Evolutionary conservation across 352 stramenopile species (phyloP).

Genomic region (Pythium guiyangense): DNA sequence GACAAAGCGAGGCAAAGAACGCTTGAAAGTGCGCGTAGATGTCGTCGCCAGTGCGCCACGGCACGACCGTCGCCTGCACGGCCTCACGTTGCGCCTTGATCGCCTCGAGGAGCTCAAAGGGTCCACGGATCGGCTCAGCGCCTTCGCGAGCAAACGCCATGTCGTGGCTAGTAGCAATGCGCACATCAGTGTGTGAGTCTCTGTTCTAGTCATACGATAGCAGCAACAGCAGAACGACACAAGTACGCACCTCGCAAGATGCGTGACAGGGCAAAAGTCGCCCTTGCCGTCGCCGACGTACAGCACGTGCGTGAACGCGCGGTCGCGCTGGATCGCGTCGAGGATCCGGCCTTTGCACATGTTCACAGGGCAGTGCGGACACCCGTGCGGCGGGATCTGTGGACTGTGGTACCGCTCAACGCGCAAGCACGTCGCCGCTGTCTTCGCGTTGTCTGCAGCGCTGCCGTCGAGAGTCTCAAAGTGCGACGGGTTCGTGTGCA

Average conservation of each 20-base stretch:
- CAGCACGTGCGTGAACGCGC: constrained; percentile 33
- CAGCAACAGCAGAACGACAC: neutral
- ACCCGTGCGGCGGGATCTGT: constrained; percentile 32
- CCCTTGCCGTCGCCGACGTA: constrained; percentile 47
- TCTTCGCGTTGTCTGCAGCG: constrained; percentile 8
- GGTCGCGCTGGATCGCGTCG: constrained; percentile 23
- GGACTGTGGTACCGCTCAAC: constrained; percentile 30
- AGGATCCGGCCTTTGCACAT: constrained; percentile 67
- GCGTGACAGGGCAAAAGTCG: constrained; percentile 44
- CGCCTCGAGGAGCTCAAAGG: constrained; percentile 29
- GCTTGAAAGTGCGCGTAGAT: constrained; percentile 33
- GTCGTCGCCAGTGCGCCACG: constrained; percentile 48
- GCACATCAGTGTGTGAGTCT: no score
- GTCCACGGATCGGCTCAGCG: constrained; percentile 16
- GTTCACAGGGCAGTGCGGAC: constrained; percentile 35
- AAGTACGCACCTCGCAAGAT: constrained; percentile 28
- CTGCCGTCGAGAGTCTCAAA: constrained; percentile 8
- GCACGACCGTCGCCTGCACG: constrained; percentile 29
- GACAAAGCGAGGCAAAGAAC: constrained; percentile 13
- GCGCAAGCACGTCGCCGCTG: constrained; percentile 15
- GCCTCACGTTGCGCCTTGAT: constrained; percentile 29
- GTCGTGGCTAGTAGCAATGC: constrained; percentile 24
- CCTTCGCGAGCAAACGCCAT: constrained; percentile 45
- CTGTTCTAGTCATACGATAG: neutral
- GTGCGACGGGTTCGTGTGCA: constrained; percentile 35